Evolutionary conservation across 192 early-diverging fungal species (phyloP).

Genomic region (Backusella circina): DNA sequence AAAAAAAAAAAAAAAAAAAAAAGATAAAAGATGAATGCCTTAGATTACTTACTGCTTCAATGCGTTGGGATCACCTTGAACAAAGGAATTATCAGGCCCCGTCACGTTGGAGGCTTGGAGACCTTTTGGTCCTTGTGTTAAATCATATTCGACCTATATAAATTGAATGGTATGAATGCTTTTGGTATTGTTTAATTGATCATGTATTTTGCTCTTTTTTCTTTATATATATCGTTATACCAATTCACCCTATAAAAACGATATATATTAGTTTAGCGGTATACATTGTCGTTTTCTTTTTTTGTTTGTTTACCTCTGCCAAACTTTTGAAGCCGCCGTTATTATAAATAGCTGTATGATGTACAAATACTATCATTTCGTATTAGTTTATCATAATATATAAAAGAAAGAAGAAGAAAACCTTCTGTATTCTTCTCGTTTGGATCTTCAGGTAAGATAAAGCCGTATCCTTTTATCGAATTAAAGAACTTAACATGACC

Average conservation of each 20-base stretch:
- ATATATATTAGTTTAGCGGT: not conserved
- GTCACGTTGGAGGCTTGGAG: slow-evolving; percentile 80
- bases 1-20: too few species aligned
- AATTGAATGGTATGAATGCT: not conserved
- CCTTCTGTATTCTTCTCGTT: slow-evolving; percentile 65
- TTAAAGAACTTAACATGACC: slow-evolving; percentile 87
- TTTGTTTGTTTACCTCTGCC: slow-evolving; percentile 47
- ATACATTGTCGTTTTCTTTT: not conserved
- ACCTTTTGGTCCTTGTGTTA: slow-evolving; percentile 74
- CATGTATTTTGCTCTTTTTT: too few species aligned
- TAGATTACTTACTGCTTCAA: not conserved
- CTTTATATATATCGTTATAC: not conserved
- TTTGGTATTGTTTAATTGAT: not conserved
- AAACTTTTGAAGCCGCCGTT: slow-evolving; percentile 74
- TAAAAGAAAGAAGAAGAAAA: slow-evolving; percentile 34
- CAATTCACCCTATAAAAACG: not conserved
- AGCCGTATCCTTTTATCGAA: slow-evolving; percentile 84
- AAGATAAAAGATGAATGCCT: too few species aligned
- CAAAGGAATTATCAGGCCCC: slow-evolving; percentile 65
- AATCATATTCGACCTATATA: slow-evolving; percentile 64
- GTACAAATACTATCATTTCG: slow-evolving; percentile 63
- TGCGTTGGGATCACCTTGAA: slow-evolving; percentile 73
- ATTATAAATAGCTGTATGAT: slow-evolving; percentile 75
- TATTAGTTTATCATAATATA: not conserved
- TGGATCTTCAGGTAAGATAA: slow-evolving; percentile 73